phyloP scores from a whole-genome alignment of 495 filamentous ascomycete species.

The Penicillium mononematosum region DNA sequence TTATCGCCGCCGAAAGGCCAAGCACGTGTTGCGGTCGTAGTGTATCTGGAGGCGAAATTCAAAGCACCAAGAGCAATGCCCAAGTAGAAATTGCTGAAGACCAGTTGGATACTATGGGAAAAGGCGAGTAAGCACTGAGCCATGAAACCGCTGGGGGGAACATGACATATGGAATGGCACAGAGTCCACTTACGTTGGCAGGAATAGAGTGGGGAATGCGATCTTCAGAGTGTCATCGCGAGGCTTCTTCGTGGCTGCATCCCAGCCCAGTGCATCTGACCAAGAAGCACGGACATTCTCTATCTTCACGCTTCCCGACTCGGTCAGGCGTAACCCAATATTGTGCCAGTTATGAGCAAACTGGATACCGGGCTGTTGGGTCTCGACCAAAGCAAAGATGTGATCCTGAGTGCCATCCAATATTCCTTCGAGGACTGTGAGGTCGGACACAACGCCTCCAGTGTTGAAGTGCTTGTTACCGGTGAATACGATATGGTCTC shows the following conservation, averaged over 20 bases:
- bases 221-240: conserved; percentile 45
- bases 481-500: conserved; percentile 53
- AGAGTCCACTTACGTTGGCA: conserved; percentile 51
- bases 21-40: conserved; percentile 48
- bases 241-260: conserved; percentile 42
- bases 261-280: conserved; percentile 60
- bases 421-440: conserved; percentile 62
- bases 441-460: conserved; percentile 58
- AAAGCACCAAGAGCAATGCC: conserved; percentile 57
- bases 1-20: conserved; percentile 60
- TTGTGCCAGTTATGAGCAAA: conserved; percentile 63
- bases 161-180: neutral
- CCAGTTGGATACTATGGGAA: conserved; percentile 50
- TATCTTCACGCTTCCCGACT: conserved; percentile 58
- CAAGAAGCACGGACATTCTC: conserved; percentile 54
- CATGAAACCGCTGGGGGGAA: neutral
- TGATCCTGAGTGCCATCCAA: conserved; percentile 53
- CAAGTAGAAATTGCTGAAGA: conserved; percentile 63
- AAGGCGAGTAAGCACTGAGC: neutral
- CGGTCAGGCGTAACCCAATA: conserved; percentile 58
- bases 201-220: conserved; percentile 50
- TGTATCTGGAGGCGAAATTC: conserved; percentile 51
- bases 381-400: conserved; percentile 57
- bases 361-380: conserved; percentile 51
- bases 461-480: conserved; percentile 63